phyloP scores from a whole-genome alignment of 2,329 filamentous ascomycete species.

The Colletotrichum sp. region DNA sequence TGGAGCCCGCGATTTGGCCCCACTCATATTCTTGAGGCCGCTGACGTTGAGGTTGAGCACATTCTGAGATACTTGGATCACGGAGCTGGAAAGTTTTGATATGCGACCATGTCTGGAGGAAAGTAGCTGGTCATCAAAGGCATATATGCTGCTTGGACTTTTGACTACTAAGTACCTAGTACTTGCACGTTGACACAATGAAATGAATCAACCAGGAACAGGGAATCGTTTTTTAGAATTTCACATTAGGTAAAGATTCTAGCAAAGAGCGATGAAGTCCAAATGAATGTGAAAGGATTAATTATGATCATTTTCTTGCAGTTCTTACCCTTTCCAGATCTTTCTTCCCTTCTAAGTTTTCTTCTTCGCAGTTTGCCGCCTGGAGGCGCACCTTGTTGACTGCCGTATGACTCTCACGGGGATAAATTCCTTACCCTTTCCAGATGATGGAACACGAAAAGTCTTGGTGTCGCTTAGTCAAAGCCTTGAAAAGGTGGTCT shows the following conservation, averaged over 20 bases:
- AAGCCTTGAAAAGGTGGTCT: not conserved
- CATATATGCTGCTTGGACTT: fast-evolving
- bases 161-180: not conserved
- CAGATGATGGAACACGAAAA: not conserved
- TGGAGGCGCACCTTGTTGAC: too few species aligned
- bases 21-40: not conserved
- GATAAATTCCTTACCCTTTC: fast-evolving
- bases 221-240: not conserved
- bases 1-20: not conserved
- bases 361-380: too few species aligned
- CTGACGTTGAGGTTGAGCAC: not conserved
- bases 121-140: not conserved
- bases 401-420: too few species aligned
- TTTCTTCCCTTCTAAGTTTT: too few species aligned
- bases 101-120: fast-evolving
- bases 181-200: not conserved
- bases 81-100: not conserved
- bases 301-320: not conserved
- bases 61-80: not conserved
- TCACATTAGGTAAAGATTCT: fast-evolving
- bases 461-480: not conserved
- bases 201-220: fast-evolving
- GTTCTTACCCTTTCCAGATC: fast-evolving
- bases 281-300: not conserved
- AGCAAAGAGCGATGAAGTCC: not conserved